Base-by-base conservation (phyloP, 2,329 filamentous ascomycete species). In the Pezicula carpinea region DNA sequence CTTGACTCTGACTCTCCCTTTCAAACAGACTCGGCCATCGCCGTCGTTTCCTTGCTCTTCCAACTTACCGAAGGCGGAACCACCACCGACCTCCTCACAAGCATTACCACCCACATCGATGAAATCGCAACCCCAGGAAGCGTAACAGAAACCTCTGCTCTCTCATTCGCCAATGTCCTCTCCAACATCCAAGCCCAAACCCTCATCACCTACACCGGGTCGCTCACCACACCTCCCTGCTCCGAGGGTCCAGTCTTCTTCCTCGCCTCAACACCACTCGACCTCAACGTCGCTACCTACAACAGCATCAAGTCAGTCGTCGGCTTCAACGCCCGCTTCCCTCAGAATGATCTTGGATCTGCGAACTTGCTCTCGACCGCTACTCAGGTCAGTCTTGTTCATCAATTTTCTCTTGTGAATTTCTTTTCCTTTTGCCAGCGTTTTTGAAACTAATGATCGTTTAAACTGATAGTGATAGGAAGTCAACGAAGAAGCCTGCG, bases 161-260 rank as follows among this genome's bases (percentile, higher is more conserved):
- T 53, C 13, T 38, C 48, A 22, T 55, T 52, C 44, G 8, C 45
- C 8, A 19, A n/a, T n/a, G 34, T 13, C 44, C 50, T 14, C 26
- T 51, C 31, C 17, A 43, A 21, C n/a, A 29, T 23, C 42, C 51
- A 18, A 36, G 43, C 22, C n/a, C 42, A 53, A 38, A 33, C 42
- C 11, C 21, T 55, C 6, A 23, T 39, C 29, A 56, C 70, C 48
- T 84, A 83, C 67, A 61, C 64, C 11, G 80, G 80, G 17, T 81
- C 77, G 15, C 68, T 84, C 39, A 84, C 80, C 34, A 83, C 79
- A 0, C 80, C 81, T 17, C 80, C 80, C 4, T 83, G 80, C 65
- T 69, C 69, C 14, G 78, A 83, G 62, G 73, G 73, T 21, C 66
- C 83, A 18, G 67, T 63, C 8, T 82, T 78, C 69, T 64, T 78